Base-by-base conservation (phyloP, 2,329 filamentous ascomycete species). In the Pseudogymnoascus sp. region DNA sequence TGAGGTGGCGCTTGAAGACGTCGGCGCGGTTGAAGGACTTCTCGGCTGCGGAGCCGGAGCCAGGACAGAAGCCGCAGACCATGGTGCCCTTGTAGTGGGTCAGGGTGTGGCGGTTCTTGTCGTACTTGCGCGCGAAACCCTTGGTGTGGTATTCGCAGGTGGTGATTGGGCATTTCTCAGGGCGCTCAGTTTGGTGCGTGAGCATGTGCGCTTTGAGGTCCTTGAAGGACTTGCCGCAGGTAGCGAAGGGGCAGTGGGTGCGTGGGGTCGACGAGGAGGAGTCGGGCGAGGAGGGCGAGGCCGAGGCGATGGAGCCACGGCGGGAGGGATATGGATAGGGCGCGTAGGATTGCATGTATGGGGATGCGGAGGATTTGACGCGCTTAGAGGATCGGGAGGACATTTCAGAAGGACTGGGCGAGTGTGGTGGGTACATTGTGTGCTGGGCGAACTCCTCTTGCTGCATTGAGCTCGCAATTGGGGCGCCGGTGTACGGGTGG, bases 51-150 rank as follows among this genome's bases (percentile, higher is more conserved):
- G 91, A 93, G 5, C 93, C 92, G 19, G 88, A 89, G 3, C 92
- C 91, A 0, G 93, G 91, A 69, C 95, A 97, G 76, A 97, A 97
- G 4, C 93, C 93, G 71, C 95, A 99, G 7, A 96, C 89, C 92
- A 97, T 97, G 13, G 91, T 97, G 8, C 93, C 93, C 76, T 96
- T 96, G 80, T 97, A 99, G 74, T 97, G 95, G 2, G 93, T 97
- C 67, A 97, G 78, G 1, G 93, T 96, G 74, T 99, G 95, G 11
- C 95, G 82, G 75, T 97, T 97, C 81, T 97, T 97, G 78, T 97
- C 95, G 74, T 97, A 99, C 76, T 97, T 97, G 66, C 93, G 84
- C 2, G 93, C 93, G 72, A 97, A 97, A 0, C 93, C 93, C 75
- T 97, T 97, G 69, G 84, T 83, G 76, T 97, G 90, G 74, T 97